phyloP scores from a whole-genome alignment of 495 filamentous ascomycete species.

The Tuber aestivum region DNA sequence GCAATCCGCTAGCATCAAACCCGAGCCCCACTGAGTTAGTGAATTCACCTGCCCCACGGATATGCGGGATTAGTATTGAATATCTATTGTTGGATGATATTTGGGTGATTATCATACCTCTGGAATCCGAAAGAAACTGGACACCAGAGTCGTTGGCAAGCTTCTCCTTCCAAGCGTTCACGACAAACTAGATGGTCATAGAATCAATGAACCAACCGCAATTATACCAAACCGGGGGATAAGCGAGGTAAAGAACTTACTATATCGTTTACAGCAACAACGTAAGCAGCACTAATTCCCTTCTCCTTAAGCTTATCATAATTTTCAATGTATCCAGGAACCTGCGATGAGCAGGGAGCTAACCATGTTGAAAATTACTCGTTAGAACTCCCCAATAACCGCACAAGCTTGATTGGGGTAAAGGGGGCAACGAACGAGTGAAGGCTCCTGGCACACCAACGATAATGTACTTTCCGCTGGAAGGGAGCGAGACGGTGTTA shows the following conservation, averaged over 20 bases:
- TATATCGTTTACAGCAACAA: conserved; percentile 40
- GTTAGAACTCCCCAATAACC: conserved; percentile 7
- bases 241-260: background rate
- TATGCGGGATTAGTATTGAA: background rate
- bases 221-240: background rate
- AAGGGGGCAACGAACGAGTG: conserved; percentile 27
- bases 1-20: conserved; percentile 77
- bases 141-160: conserved; percentile 44
- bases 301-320: conserved; percentile 29
- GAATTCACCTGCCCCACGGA: conserved; percentile 51
- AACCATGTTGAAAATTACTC: background rate
- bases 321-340: conserved; percentile 33
- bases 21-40: conserved; percentile 79
- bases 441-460: conserved; percentile 41
- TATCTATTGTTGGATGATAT: background rate
- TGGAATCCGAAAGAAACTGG: conserved; percentile 85
- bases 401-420: background rate
- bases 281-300: conserved; percentile 35
- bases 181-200: conserved; percentile 27
- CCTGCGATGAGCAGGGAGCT: conserved; percentile 40
- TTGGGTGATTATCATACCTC: conserved; percentile 42
- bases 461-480: conserved; percentile 35
- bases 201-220: background rate
- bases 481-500: conserved; percentile 27
- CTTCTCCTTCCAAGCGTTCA: conserved; percentile 40